Evolutionary conservation across 2,329 filamentous ascomycete species (phyloP), one percentile per base, ranked within the genome.

Genomic region (Amauroascus niger): DNA sequence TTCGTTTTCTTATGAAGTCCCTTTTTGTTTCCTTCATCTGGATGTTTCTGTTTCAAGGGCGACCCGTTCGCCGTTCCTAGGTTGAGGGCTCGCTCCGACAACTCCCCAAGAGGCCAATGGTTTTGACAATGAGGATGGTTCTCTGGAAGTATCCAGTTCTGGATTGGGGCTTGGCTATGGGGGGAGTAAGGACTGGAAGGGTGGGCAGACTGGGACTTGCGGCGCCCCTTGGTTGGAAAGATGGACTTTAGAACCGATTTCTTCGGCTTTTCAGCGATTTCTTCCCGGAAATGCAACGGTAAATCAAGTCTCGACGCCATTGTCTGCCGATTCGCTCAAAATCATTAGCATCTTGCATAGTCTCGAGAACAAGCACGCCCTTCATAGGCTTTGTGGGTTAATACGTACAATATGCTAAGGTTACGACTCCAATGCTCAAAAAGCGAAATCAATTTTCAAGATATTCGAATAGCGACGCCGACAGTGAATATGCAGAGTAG

Each of bases 161-260:
- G 32, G 11, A 47, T 24, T 8, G 26, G 62, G 64, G 28, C 59
- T 58, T 45, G 63, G 63, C 58, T 65, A 61, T 53, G 62, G 28
- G 55, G 41, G 60, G 35, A 59, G 53, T 40, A 24, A 54, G 39
- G 26, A 43, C 30, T 57, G 47, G 53, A 57, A 16, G 33, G 30
- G 20, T 64, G 50, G 11, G 69, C 69, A 22, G 72, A 75, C 43
- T 72, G 71, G 56, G 73, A 72, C 49, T 74, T 72, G 59, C 72
- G 75, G 61, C 78, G 72, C 54, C 66, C 65, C 63, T 74, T 78
- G 49, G 76, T 67, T 18, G 71, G 69, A 60, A 81, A 74, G 53
- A 81, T 73, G 18, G 77, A 76, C 62, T 75, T 76, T 57, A 82
- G 68, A 41, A 75, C 70, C 35, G 73, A 74, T 7, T 76, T 68